These are phyloP conservation scores for Phascolomyces articulosus DNA, from an alignment of 371 early-diverging fungal species.

Conservation along the genomic window DNA sequence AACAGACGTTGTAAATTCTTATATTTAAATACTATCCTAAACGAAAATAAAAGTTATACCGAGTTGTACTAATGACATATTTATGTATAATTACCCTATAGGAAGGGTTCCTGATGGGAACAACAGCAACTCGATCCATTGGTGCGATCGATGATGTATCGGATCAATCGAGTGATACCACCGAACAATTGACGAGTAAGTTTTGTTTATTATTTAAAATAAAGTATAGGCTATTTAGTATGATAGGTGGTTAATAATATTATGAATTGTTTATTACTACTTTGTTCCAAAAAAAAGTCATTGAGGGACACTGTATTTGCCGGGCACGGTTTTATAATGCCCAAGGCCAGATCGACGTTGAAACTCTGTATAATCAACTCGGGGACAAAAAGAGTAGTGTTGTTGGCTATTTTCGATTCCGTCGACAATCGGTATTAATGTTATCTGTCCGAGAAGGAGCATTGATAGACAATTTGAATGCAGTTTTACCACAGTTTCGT, in stretches of 20 bases:
- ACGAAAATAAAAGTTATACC: no score
- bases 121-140: constrained; percentile 4
- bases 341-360: constrained; percentile 4
- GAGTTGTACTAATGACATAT: no score
- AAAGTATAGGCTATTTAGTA: no score
- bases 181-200: constrained; percentile 15
- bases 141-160: constrained; percentile 13
- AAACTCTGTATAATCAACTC: constrained; percentile 4
- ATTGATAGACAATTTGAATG: constrained; percentile 1
- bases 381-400: background rate
- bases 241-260: no score
- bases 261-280: background rate
- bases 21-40: background rate
- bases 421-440: constrained; percentile 16
- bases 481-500: constrained; percentile 6
- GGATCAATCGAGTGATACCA: constrained; percentile 1
- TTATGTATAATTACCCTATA: background rate
- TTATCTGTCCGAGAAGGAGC: constrained; percentile 18
- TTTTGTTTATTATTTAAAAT: background rate
- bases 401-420: constrained; percentile 24
- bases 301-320: constrained; percentile 11
- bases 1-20: constrained; percentile 10
- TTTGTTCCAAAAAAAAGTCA: constrained; percentile 1
- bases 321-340: constrained; percentile 10
- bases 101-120: constrained; percentile 25